Evolutionary conservation across 768 basidiomycete species (phyloP).

Genomic region (Suillus lakei): DNA sequence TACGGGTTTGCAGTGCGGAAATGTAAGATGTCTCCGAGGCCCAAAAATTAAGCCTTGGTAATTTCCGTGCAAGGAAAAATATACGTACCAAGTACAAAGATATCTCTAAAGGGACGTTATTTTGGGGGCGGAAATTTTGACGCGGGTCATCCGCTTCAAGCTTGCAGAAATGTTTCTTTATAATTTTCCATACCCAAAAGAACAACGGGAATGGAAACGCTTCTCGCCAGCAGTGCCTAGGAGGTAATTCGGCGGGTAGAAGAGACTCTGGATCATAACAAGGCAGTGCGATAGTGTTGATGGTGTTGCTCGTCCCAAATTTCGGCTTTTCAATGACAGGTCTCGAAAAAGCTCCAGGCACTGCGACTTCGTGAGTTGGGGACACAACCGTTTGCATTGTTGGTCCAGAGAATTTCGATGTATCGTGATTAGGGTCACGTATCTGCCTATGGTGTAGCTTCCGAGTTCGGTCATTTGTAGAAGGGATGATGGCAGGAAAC

Average conservation of each 20-base stretch:
- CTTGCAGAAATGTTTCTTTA: not conserved
- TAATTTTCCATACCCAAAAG: not conserved
- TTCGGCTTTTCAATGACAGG: no score
- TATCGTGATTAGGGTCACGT: no score
- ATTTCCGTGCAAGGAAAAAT: not conserved
- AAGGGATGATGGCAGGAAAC: slow-evolving; percentile 54
- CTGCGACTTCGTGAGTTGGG: not conserved
- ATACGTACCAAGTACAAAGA: slow-evolving; percentile 64
- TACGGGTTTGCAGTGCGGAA: slow-evolving; percentile 55
- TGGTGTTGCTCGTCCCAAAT: not conserved
- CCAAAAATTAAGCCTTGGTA: not conserved
- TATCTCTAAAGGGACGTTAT: slow-evolving; percentile 73
- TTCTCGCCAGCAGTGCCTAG: not conserved
- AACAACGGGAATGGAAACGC: not conserved
- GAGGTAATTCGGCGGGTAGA: not conserved
- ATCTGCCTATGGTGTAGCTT: no score
- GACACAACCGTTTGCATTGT: not conserved
- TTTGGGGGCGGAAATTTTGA: slow-evolving; percentile 18
- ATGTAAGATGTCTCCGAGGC: slow-evolving; percentile 64
- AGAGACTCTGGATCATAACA: slow-evolving; percentile 1
- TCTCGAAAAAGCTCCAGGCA: not conserved
- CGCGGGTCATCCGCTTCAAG: not conserved
- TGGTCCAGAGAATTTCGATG: not conserved
- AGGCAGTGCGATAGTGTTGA: not conserved
- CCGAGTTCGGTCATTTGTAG: not conserved